Evolutionary conservation across 805 yeast genomes (phyloP).

Genomic region (Helenozyma rhizophorensis): DNA sequence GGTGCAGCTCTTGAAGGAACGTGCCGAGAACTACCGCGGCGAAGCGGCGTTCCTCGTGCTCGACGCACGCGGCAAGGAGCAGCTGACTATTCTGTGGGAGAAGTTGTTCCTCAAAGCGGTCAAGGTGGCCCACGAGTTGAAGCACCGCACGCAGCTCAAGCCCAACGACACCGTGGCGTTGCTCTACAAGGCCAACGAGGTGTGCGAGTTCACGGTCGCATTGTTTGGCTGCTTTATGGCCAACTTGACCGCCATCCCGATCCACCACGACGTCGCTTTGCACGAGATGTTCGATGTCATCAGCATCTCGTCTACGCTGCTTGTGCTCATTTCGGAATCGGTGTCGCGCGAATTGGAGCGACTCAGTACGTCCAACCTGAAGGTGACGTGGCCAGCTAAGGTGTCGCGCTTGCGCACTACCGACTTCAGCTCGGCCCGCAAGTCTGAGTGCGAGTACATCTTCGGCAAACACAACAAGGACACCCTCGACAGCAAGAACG

Average conservation of each 20-base stretch:
- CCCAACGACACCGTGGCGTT: constrained; percentile 81
- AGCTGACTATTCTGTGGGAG: constrained; percentile 79
- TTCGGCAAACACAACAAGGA: constrained; percentile 11
- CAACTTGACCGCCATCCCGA: constrained; percentile 92
- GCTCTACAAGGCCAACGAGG: constrained; percentile 78
- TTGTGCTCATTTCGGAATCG: constrained; percentile 76
- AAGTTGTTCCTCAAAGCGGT: constrained; percentile 78
- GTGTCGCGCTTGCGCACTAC: constrained; percentile 77
- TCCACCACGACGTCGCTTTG: constrained; percentile 67
- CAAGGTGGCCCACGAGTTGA: constrained; percentile 79
- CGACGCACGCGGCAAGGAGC: constrained; percentile 80
- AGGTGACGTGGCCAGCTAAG: constrained; percentile 68
- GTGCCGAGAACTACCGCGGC: constrained; percentile 59
- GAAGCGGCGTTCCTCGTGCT: constrained; percentile 70
- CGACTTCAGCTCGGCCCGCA: constrained; percentile 66
- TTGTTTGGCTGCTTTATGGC: constrained; percentile 89
- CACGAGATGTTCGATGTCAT: constrained; percentile 70
- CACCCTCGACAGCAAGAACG: constrained; percentile 27
- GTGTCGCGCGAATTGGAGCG: constrained; percentile 74
- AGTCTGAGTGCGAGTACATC: constrained; percentile 29
- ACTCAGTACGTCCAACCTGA: constrained; percentile 40
- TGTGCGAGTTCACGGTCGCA: constrained; percentile 81
- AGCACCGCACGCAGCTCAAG: constrained; percentile 66
- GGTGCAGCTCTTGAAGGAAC: constrained; percentile 64
- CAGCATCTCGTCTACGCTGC: constrained; percentile 67